Evolutionary conservation across 257 asterid species (phyloP), one percentile per base, ranked within the genome.

Genomic region (Lycium ferocissimum): DNA sequence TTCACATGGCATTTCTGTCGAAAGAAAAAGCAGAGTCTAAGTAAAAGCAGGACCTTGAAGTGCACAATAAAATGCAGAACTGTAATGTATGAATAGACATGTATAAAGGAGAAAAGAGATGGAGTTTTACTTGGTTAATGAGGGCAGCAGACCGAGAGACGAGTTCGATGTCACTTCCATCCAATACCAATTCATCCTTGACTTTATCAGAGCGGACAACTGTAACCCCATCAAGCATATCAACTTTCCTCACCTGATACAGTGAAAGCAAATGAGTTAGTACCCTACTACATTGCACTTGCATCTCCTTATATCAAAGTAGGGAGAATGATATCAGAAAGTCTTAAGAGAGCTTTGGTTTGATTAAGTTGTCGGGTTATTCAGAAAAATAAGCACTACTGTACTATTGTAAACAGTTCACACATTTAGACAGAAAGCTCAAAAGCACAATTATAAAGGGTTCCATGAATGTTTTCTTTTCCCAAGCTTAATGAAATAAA

Each of bases 151-250:
- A 76, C 1, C 63, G 81, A 7, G 81, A 76, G 5, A 76, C 81
- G 3, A 76, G 81, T 33, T 76, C 81, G 0, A 76, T 76, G 81
- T 76, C 81, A 76, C 51, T 76, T 22, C 81, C 81, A 51, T 76
- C 63, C 81, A 76, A 76, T 51, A 76, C 62, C 63, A 76, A 76
- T 51, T 76, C 81, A 76, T 76, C 63, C 81, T 76, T 76, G 13
- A 76, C 81, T 76, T 76, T 76, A 9, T 76, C 81, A 51, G 63
- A 76, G 4, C 81, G 61, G 1, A 76, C 63, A 26, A 76, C 81
- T 6, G 63, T 76, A 51, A 76, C 81, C 22, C 63, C 81, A 3
- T 76, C 63, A 51, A 76, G 63, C 81, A 76, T 76, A 51, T 76
- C 81, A 2, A 76, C 81, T 76, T 76, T 76, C 81, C 81, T 76